Evolutionary conservation across 371 early-diverging fungal genomes (phyloP).

Genomic region (Mucor velutinosus): DNA sequence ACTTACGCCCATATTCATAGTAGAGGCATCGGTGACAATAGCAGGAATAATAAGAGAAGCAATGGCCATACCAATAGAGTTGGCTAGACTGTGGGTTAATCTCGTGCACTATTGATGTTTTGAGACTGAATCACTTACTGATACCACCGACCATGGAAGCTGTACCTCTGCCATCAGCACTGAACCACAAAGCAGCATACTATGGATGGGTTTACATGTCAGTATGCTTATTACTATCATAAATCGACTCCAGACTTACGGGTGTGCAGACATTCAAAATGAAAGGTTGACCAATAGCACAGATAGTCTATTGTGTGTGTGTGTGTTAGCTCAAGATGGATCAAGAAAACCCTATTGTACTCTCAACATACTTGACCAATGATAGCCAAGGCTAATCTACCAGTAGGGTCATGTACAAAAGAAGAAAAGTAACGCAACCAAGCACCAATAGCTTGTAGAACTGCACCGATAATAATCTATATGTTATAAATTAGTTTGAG

Average conservation of each 20-base stretch:
- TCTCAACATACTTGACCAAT: slow-evolving; percentile 38
- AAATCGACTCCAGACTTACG: slow-evolving; percentile 21
- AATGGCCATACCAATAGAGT: slow-evolving; percentile 51
- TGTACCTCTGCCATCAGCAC: slow-evolving; percentile 39
- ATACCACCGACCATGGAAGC: slow-evolving; percentile 46
- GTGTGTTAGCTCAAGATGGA: not conserved
- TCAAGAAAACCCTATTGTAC: not conserved
- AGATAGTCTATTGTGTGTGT: slow-evolving; percentile 29
- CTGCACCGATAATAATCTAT: slow-evolving; percentile 42
- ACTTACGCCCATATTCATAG: slow-evolving; percentile 34
- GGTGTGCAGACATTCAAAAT: slow-evolving; percentile 48
- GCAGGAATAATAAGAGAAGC: slow-evolving; percentile 44
- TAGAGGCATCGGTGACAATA: slow-evolving; percentile 26
- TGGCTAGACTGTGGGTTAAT: slow-evolving; percentile 25
- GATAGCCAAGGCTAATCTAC: slow-evolving; percentile 39
- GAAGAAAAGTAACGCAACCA: slow-evolving; percentile 48
- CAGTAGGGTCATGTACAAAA: slow-evolving; percentile 28
- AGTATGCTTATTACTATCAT: not conserved
- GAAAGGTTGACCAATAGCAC: slow-evolving; percentile 51
- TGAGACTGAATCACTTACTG: slow-evolving; percentile 23
- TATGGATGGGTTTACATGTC: slow-evolving; percentile 5
- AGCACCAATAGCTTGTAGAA: slow-evolving; percentile 41
- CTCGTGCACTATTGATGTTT: not conserved
- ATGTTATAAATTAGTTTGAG: not conserved
- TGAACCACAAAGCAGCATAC: slow-evolving; percentile 52